Base-by-base conservation (phyloP, 768 basidiomycete species). In the Tulasnella sp. region DNA sequence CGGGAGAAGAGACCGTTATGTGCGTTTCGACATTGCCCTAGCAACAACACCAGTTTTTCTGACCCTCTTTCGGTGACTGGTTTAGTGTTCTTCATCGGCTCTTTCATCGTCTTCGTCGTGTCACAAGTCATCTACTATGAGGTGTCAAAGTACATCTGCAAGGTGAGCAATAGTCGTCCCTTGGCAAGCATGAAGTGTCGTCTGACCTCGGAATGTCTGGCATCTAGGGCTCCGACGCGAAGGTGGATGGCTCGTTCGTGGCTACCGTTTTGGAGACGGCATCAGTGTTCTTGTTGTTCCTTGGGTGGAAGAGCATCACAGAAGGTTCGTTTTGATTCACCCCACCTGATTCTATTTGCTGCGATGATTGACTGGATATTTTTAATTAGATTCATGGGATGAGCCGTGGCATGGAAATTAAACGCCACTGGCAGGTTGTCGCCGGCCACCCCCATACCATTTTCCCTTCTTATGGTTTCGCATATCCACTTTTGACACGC, bases 281-380 rank as follows among this genome's bases (percentile, higher is more conserved):
- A 0, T 73, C 86, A 0, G 81, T 95, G 1, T 78, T 74, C 10
- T 72, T 80, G 3, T 63, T 95, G 19, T 92, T 80, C 69, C 68
- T 83, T 15, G 90, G 81, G n/a, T 95, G 93, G 93, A 76, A 76
- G 70, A 84, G 84, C 69, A 89, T 93, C 60, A 93, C 91, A 17
- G 91, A 94, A 81, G 88, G 88, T 84, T 60, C 51, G 79, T 59
- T 13, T 29, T 27, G 5, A 15, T 43, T n/a, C n/a, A n/a, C n/a
- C n/a, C n/a, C n/a, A n/a, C n/a, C n/a, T n/a, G n/a, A n/a, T n/a
- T n/a, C n/a, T n/a, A n/a, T 44, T 32, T 55, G 45, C 51, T 3
- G 3, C 21, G 19, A 8, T 21, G 47, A 32, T 38, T 58, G 21
- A 43, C 44, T 48, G 44, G 50, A 45, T 27, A 51, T 58, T 48